These are phyloP conservation scores for Paxillus rubicundulus DNA, from an alignment of 768 basidiomycete species.

Conservation along the genomic window DNA sequence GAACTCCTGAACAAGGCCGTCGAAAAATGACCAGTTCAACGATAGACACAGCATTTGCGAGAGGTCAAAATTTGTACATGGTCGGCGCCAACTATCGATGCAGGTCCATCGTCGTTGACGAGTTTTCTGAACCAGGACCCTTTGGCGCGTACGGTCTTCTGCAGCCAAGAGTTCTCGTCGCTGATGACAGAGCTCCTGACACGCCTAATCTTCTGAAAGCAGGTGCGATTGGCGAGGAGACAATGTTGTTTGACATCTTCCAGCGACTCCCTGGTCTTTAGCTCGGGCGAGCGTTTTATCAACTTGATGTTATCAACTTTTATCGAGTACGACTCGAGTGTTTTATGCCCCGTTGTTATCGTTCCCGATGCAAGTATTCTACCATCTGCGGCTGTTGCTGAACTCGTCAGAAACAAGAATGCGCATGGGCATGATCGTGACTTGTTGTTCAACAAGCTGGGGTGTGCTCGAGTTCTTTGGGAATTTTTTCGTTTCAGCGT, in stretches of 20 bases:
- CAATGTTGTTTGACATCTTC: conserved; percentile 9
- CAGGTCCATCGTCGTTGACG: conserved; percentile 47
- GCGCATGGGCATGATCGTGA: conserved; percentile 35
- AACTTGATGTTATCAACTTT: neutral
- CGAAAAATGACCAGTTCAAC: neutral
- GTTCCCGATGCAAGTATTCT: neutral
- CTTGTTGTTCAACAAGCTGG: conserved; percentile 22
- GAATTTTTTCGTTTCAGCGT: conserved; percentile 9
- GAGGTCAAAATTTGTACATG: conserved; percentile 21
- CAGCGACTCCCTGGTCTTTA: conserved; percentile 8
- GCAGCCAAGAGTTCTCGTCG: conserved; percentile 6
- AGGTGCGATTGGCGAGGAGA: neutral
- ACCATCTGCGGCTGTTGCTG: conserved; percentile 11
- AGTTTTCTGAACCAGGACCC: conserved; percentile 1
- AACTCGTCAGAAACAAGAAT: conserved; percentile 32
- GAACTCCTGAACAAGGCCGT: conserved; percentile 1
- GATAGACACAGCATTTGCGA: neutral
- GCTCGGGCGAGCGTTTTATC: neutral
- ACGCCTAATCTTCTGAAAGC: conserved; percentile 2
- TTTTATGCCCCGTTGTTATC: conserved; percentile 2
- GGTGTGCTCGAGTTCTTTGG: conserved; percentile 12
- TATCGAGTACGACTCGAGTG: neutral
- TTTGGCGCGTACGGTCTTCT: conserved; percentile 7
- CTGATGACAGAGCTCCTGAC: conserved; percentile 15
- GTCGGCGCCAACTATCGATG: conserved; percentile 55